Conservation (phyloP, 2,329 filamentous ascomycete species). For the Pseudonectria foliicola region DNA sequence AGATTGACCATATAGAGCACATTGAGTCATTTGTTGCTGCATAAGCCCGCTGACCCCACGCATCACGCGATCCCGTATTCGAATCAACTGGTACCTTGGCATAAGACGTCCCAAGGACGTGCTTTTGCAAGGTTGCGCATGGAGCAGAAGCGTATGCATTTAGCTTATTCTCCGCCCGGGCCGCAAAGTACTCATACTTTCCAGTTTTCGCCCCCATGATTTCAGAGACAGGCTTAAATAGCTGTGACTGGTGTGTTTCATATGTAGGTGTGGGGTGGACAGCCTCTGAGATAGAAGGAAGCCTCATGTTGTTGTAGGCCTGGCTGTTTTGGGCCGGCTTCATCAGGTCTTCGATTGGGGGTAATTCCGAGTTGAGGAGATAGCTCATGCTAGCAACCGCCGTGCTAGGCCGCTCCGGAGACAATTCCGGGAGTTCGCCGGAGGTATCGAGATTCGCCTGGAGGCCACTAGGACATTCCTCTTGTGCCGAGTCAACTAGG, state of each 20-base stretch:
- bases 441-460: too few relatives aligned
- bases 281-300: slow-evolving; percentile 15
- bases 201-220: slow-evolving; percentile 29
- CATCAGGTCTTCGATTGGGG: slow-evolving; percentile 4
- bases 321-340: background rate
- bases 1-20: slow-evolving; percentile 17
- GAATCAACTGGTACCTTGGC: background rate
- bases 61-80: background rate
- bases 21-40: background rate
- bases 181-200: slow-evolving; percentile 33
- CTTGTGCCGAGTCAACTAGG: too few relatives aligned
- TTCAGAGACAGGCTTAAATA: slow-evolving; percentile 14
- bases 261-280: slow-evolving; percentile 3
- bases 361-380: slow-evolving; percentile 1
- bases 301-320: slow-evolving; percentile 1
- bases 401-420: too few relatives aligned
- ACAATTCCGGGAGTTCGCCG: too few relatives aligned
- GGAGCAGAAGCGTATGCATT: slow-evolving; percentile 4
- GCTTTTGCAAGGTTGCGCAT: too few relatives aligned
- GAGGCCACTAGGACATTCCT: too few relatives aligned
- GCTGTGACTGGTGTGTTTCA: background rate
- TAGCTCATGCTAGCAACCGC: background rate
- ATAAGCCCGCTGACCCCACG: background rate
- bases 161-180: slow-evolving; percentile 31
- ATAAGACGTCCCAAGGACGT: too few relatives aligned